A percentile compares a stretch with the other conserved stretches of the same genome.
phyloP scores from a whole-genome alignment of 2,329 filamentous ascomycete species.

The Penicillium sp. region DNA sequence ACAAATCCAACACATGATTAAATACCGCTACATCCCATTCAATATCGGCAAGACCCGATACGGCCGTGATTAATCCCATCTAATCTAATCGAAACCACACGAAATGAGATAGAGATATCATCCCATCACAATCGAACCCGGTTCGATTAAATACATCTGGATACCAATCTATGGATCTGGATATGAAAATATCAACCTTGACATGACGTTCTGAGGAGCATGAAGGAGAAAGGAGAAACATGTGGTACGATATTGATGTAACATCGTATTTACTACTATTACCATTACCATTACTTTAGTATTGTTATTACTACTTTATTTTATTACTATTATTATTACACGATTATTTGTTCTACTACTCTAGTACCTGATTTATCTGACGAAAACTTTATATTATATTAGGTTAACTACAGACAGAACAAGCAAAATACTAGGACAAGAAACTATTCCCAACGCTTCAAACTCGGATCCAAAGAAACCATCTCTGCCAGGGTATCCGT shows the following conservation, averaged over 20 bases:
- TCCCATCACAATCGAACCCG: neutral
- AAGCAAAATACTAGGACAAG: neutral
- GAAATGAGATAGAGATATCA: neutral
- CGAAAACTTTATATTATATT: neutral
- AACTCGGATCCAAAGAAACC: neutral
- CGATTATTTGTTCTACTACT: neutral
- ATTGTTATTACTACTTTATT: neutral
- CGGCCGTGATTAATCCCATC: constrained; percentile 28
- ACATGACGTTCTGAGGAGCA: neutral
- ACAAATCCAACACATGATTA: constrained; percentile 99
- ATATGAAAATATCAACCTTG: neutral
- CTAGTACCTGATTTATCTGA: neutral
- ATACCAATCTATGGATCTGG: neutral
- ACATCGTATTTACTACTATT: neutral
- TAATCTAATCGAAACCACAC: neutral
- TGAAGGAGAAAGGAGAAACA: neutral
- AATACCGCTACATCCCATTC: constrained; percentile 97
- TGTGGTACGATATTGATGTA: neutral
- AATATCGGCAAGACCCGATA: constrained; percentile 85
- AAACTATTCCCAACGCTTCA: neutral
- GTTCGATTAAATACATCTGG: neutral
- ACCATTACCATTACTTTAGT: neutral
- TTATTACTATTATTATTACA: neutral
- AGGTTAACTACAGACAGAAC: neutral
- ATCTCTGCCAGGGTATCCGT: neutral